Percentiles rank a stretch among this genome's conserved stretches.
phyloP scores from a whole-genome alignment of 768 basidiomycete species.

The Sistotremastrum suecicum region DNA sequence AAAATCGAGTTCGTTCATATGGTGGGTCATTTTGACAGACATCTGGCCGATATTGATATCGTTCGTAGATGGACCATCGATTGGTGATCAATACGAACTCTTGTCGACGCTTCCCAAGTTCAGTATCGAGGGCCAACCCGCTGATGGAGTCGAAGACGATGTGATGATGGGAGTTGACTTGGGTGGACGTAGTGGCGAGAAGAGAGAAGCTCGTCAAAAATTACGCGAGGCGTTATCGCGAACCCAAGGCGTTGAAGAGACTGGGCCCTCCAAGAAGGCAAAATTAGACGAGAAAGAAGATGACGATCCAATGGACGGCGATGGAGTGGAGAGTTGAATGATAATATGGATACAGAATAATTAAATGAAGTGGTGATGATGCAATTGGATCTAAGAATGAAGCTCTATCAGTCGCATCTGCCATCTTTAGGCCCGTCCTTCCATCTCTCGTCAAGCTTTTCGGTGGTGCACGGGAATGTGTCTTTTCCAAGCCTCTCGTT shows the following conservation, averaged over 20 bases:
- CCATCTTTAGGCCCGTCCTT: constrained; percentile 81
- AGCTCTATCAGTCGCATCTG: constrained; percentile 52
- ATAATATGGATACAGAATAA: neutral
- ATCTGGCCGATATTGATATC: constrained; percentile 2
- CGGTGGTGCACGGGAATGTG: constrained; percentile 54
- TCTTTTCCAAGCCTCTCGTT: constrained; percentile 78
- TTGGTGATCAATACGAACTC: constrained; percentile 9
- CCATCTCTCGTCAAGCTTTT: constrained; percentile 78
- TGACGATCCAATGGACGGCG: neutral
- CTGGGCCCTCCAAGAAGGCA: neutral
- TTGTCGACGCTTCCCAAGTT: constrained; percentile 12
- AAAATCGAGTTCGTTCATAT: neutral
- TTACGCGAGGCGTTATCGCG: constrained; percentile 1
- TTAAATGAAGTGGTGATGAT: neutral
- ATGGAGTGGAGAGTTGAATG: neutral
- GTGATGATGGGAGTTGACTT: neutral
- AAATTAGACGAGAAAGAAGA: neutral
- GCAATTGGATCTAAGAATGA: neutral
- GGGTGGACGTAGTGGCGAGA: neutral
- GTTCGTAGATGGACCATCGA: constrained; percentile 1
- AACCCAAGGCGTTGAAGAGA: constrained; percentile 1
- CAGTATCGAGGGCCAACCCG: neutral
- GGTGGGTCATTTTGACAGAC: neutral
- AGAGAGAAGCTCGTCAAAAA: neutral
- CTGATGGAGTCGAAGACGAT: constrained; percentile 7